Conservation (phyloP, 2,329 filamentous ascomycete species). For the Drechslerella coelobrocha region DNA sequence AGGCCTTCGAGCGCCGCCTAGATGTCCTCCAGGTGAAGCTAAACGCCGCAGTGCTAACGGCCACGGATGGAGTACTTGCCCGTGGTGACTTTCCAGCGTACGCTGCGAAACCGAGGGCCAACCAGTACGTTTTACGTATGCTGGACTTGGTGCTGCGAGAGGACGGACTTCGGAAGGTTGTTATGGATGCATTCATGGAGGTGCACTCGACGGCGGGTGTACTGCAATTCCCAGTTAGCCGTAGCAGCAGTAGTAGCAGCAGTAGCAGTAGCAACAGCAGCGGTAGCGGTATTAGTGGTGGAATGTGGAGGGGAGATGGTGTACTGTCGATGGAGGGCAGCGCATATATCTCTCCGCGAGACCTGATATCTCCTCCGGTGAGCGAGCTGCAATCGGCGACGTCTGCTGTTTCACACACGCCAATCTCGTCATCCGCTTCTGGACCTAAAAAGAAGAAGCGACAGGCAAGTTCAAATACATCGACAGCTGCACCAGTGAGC, state of each 20-base stretch:
- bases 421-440: neutral
- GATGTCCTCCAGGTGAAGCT: slow-evolving; percentile 38
- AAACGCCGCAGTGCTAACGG: slow-evolving; percentile 15
- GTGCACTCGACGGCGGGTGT: neutral
- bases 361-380: neutral
- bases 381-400: slow-evolving; percentile 10
- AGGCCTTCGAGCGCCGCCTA: slow-evolving; percentile 19
- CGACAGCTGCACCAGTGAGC: neutral
- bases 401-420: neutral
- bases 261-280: no score
- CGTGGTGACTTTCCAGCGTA: slow-evolving; percentile 37
- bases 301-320: neutral
- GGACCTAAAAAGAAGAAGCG: neutral
- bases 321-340: neutral
- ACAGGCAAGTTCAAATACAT: neutral
- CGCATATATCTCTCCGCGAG: neutral
- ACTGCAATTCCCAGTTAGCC: slow-evolving; percentile 15
- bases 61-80: slow-evolving; percentile 31
- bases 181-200: slow-evolving; percentile 38
- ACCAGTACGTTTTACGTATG: slow-evolving; percentile 21
- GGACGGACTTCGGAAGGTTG: slow-evolving; percentile 18
- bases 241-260: neutral
- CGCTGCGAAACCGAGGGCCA: slow-evolving; percentile 10
- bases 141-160: slow-evolving; percentile 25
- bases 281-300: no score